These are phyloP conservation scores for Linderina pennispora DNA, from an alignment of 192 early-diverging fungal genomes.

Conservation along the genomic window DNA sequence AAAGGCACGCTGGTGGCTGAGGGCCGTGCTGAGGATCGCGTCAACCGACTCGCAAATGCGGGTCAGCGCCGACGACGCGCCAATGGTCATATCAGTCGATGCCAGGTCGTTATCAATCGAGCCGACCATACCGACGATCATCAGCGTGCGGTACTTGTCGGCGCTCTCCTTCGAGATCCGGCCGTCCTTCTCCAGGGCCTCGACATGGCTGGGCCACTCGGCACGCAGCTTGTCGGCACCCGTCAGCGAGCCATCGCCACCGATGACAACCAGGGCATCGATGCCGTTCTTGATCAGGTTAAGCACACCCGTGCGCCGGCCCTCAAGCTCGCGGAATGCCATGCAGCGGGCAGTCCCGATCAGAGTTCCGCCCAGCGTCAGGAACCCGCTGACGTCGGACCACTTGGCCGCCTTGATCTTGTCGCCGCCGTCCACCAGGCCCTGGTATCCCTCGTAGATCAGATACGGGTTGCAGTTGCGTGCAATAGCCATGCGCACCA, in stretches of 20 bases:
- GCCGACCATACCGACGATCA: slow-evolving; percentile 94
- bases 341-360: slow-evolving; percentile 92
- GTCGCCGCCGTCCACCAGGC: slow-evolving; percentile 88
- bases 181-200: slow-evolving; percentile 60
- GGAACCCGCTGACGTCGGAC: slow-evolving; percentile 86
- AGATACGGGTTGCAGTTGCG: slow-evolving; percentile 79
- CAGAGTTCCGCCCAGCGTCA: slow-evolving; percentile 83
- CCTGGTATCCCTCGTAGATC: slow-evolving; percentile 95
- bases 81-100: slow-evolving; percentile 91
- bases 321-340: slow-evolving; percentile 77
- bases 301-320: slow-evolving; percentile 72
- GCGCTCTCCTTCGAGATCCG: slow-evolving; percentile 57
- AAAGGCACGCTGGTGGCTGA: slow-evolving; percentile 93
- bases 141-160: slow-evolving; percentile 60
- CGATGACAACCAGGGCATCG: slow-evolving; percentile 91
- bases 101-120: slow-evolving; percentile 96
- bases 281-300: slow-evolving; percentile 91
- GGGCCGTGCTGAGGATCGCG: slow-evolving; percentile 85
- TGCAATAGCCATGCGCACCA: slow-evolving; percentile 82
- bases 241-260: slow-evolving; percentile 95
- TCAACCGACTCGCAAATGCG: slow-evolving; percentile 96
- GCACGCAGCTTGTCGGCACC: slow-evolving; percentile 87
- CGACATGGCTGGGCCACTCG: slow-evolving; percentile 84
- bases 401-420: slow-evolving; percentile 79
- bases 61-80: slow-evolving; percentile 86